These are phyloP conservation scores for Nothopassalora personata DNA, from an alignment of 2,329 filamentous ascomycete species.

Conservation along the genomic window DNA sequence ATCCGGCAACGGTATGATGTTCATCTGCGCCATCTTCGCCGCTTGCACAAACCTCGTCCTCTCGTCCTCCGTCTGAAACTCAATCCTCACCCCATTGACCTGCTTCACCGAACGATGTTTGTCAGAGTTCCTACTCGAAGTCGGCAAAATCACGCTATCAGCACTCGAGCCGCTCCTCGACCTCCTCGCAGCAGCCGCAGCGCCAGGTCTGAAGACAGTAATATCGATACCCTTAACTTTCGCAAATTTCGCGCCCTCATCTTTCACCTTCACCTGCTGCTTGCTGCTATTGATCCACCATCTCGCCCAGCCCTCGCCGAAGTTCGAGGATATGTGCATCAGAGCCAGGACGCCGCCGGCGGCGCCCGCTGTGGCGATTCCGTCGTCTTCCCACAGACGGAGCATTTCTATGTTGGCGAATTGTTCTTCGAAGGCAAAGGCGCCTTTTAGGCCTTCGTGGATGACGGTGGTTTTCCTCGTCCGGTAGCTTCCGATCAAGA, in stretches of 20 bases:
- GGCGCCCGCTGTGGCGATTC: slow-evolving; percentile 28
- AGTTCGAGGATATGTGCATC: slow-evolving; percentile 42
- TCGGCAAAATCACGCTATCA: slow-evolving; percentile 25
- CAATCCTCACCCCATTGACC: slow-evolving; percentile 40
- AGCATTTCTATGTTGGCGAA: slow-evolving; percentile 46
- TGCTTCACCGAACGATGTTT: slow-evolving; percentile 25
- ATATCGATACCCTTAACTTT: slow-evolving; percentile 42
- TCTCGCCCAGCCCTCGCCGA: slow-evolving; percentile 39
- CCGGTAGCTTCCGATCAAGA: slow-evolving; percentile 39
- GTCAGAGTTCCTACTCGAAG: slow-evolving; percentile 5
- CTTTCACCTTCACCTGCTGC: slow-evolving; percentile 37
- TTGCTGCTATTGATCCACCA: slow-evolving; percentile 42
- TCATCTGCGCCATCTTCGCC: slow-evolving; percentile 36
- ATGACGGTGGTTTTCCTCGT: slow-evolving; percentile 43
- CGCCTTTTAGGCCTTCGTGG: slow-evolving; percentile 39
- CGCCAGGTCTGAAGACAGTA: slow-evolving; percentile 29
- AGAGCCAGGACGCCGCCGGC: slow-evolving; percentile 40
- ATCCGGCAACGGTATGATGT: slow-evolving; percentile 37
- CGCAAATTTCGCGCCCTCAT: slow-evolving; percentile 36
- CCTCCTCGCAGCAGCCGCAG: slow-evolving; percentile 7
- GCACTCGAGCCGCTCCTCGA: slow-evolving; percentile 19
- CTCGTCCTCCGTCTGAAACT: slow-evolving; percentile 41
- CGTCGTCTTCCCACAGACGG: slow-evolving; percentile 43
- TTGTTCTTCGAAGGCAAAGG: slow-evolving; percentile 44
- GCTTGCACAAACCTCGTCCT: slow-evolving; percentile 37